Percentiles rank a stretch among this genome's conserved stretches.
Conservation (phyloP, 2,329 filamentous ascomycete genomes). For the Aaosphaeria arxii region DNA sequence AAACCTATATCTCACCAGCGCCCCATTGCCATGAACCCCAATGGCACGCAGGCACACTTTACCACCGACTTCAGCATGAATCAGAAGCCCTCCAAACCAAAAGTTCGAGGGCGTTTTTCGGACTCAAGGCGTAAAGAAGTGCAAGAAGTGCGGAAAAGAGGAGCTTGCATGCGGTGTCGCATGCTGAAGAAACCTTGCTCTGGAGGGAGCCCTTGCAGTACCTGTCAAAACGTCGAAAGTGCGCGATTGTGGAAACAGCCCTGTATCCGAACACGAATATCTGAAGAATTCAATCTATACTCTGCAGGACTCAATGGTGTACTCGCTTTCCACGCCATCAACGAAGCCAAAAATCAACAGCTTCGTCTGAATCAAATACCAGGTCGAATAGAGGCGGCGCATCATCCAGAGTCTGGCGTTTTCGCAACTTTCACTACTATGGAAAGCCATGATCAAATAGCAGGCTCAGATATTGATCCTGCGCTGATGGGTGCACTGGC, state of each 20-base stretch:
- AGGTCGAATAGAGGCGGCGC: slow-evolving; percentile 54
- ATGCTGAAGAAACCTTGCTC: slow-evolving; percentile 66
- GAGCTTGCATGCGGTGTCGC: slow-evolving; percentile 61
- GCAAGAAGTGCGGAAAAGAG: slow-evolving; percentile 57
- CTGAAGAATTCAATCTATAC: slow-evolving; percentile 58
- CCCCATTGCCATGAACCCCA: slow-evolving; percentile 38
- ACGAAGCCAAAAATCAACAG: slow-evolving; percentile 48
- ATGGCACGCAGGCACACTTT: slow-evolving; percentile 32
- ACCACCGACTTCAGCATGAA: slow-evolving; percentile 39
- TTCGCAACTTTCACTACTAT: slow-evolving; percentile 48
- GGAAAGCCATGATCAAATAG: slow-evolving; percentile 33
- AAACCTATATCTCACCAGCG: slow-evolving; percentile 27
- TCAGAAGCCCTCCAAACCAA: slow-evolving; percentile 40
- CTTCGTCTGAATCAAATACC: slow-evolving; percentile 47
- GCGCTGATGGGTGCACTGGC: slow-evolving; percentile 26
- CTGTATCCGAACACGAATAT: slow-evolving; percentile 57
- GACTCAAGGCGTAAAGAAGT: slow-evolving; percentile 58
- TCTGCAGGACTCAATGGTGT: slow-evolving; percentile 53
- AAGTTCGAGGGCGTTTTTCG: slow-evolving; percentile 56
- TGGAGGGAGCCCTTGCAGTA: slow-evolving; percentile 57
- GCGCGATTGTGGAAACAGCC: slow-evolving; percentile 60
- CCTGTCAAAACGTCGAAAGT: slow-evolving; percentile 58
- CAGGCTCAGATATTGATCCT: slow-evolving; percentile 34
- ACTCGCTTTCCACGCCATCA: slow-evolving; percentile 51
- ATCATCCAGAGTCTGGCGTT: slow-evolving; percentile 46